Percentiles rank a stretch among this genome's conserved stretches.
These are phyloP conservation scores for Podaxis pistillaris DNA, from an alignment of 768 basidiomycete genomes.

Conservation along the genomic window DNA sequence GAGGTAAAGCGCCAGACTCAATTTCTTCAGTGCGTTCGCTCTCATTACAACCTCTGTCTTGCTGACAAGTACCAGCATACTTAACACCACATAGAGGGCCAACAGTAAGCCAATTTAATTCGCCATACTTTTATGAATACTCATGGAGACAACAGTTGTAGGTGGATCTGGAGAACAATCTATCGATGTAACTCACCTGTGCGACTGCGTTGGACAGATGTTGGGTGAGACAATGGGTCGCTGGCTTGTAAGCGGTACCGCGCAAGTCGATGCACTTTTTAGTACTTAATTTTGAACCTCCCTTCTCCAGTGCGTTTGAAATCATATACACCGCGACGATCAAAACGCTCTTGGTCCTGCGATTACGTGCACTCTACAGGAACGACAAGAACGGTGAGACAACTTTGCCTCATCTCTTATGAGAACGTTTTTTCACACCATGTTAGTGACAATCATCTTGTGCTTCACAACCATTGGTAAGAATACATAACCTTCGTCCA, in stretches of 20 bases:
- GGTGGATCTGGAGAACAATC: background rate
- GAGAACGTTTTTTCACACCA: background rate
- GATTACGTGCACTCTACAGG: slow-evolving; percentile 1
- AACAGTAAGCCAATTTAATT: background rate
- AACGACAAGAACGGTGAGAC: background rate
- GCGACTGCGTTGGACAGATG: background rate
- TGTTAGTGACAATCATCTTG: background rate
- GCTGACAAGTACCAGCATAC: slow-evolving; percentile 1
- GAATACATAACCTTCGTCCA: background rate
- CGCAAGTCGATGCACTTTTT: background rate
- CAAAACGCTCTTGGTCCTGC: slow-evolving; percentile 8
- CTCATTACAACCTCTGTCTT: background rate
- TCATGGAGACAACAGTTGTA: background rate
- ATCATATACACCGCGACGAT: slow-evolving; percentile 5
- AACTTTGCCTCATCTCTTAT: background rate
- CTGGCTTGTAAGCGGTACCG: background rate
- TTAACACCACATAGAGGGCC: background rate
- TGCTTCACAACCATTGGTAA: background rate
- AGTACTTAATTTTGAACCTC: background rate
- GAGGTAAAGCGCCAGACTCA: background rate
- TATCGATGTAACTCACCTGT: background rate
- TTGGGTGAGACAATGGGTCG: slow-evolving; percentile 4
- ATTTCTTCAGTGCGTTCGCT: background rate
- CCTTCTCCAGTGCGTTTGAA: background rate
- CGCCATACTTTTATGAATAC: background rate